Conservation (phyloP, 495 filamentous ascomycete species). For the Elasticomyces elasticus region DNA sequence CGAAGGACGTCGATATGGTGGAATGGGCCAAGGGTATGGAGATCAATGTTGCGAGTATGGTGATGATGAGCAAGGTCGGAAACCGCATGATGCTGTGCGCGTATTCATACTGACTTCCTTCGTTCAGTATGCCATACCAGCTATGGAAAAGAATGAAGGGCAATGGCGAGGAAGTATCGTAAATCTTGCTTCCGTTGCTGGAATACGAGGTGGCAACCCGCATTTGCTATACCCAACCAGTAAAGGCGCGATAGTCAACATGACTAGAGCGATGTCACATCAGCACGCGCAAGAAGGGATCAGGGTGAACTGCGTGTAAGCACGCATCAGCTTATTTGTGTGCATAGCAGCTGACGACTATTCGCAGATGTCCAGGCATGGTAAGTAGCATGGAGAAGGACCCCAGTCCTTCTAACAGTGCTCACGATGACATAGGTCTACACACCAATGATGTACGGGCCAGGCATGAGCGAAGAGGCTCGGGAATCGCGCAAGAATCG, state of each 20-base stretch:
- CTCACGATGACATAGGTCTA: no score
- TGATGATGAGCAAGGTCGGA: slow-evolving; percentile 5
- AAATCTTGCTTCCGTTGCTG: slow-evolving; percentile 49
- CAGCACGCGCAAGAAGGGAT: slow-evolving; percentile 22
- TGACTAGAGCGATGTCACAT: slow-evolving; percentile 24
- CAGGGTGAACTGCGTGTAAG: slow-evolving; percentile 21
- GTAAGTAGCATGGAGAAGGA: slow-evolving; percentile 24
- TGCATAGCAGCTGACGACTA: not conserved
- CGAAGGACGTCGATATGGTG: slow-evolving; percentile 44
- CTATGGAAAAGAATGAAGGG: slow-evolving; percentile 41
- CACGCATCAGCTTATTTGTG: not conserved
- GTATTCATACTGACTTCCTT: slow-evolving; percentile 36
- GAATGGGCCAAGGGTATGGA: slow-evolving; percentile 44
- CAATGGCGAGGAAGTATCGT: slow-evolving; percentile 39
- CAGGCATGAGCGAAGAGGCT: slow-evolving; percentile 23
- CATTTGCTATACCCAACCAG: slow-evolving; percentile 51
- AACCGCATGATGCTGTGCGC: not conserved
- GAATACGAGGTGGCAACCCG: slow-evolving; percentile 47
- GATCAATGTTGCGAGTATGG: slow-evolving; percentile 51
- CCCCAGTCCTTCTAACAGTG: not conserved
- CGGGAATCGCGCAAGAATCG: slow-evolving; percentile 19
- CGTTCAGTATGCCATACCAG: slow-evolving; percentile 43
- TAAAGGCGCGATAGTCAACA: slow-evolving; percentile 38
- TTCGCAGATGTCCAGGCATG: slow-evolving; percentile 19
- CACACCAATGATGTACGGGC: slow-evolving; percentile 26